Evolutionary conservation across 148 eudicot species (phyloP).

Genomic region (Silene latifolia): DNA sequence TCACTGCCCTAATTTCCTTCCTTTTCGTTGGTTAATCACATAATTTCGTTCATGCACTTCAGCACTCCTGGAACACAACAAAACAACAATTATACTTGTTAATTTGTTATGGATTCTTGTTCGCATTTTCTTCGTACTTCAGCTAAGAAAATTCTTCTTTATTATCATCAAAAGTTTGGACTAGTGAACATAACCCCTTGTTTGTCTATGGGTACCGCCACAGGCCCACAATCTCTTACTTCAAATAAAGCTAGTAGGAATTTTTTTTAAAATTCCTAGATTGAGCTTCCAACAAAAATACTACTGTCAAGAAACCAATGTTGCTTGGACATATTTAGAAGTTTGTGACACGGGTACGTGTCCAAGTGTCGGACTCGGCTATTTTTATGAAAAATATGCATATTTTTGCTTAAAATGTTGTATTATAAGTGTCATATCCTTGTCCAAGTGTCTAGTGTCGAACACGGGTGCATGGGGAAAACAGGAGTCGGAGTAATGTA

Average conservation of each 20-base stretch:
- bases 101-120: background rate
- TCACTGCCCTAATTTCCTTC: background rate
- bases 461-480: too few species aligned
- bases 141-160: too few species aligned
- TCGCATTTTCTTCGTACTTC: background rate
- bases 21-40: background rate
- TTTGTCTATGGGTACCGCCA: too few species aligned
- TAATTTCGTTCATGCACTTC: background rate
- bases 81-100: background rate
- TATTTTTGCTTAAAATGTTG: too few species aligned
- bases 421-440: too few species aligned
- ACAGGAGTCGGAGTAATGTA: too few species aligned
- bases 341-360: too few species aligned
- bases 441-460: too few species aligned
- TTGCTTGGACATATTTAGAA: too few species aligned
- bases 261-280: background rate
- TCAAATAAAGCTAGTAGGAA: background rate
- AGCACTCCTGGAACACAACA: constrained; percentile 3
- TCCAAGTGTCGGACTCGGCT: too few species aligned
- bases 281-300: background rate
- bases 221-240: background rate
- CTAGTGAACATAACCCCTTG: background rate
- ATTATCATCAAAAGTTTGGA: too few species aligned
- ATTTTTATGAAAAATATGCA: too few species aligned
- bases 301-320: background rate